Base-by-base conservation (phyloP, 2,329 filamentous ascomycete species). In the Fusarium annulatum region DNA sequence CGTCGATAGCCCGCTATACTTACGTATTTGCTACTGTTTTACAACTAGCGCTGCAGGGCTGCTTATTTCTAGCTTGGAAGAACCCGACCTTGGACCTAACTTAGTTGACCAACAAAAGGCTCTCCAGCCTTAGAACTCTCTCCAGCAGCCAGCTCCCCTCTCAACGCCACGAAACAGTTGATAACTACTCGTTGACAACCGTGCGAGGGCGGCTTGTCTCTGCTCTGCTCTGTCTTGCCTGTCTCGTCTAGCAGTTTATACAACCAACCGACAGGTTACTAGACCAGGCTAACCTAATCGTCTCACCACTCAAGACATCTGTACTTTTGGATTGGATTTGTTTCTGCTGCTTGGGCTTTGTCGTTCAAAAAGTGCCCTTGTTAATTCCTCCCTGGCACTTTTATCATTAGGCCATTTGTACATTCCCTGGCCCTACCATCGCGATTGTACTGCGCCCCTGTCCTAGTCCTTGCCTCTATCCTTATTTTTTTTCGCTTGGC, bases 131-230 rank as follows among this genome's bases (percentile, higher is more conserved):
- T 39, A 55, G 34, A 55, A 56, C 36, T 56, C 36, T n/a, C 21
- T 28, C n/a, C 66, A 61, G 36, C 38, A 36, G 73, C 49, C 63
- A 66, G 53, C 64, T 72, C 71, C 72, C 64, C 67, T 73, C 74
- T 77, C 72, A 69, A 77, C 77, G 77, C 76, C 74, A 78, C 75
- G 75, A 74, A 74, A 64, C 61, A 69, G 65, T 59, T 39, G 26
- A 59, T 45, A 34, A 34, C 21, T 51, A 46, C 34, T 56, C 34
- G 16, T 45, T 57, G 48, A 65, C 55, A 57, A 59, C 34, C 48
- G 33, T 59, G 43, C 59, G 48, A 57, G 33, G 39, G 46, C 55
- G 57, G 48, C 58, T 61, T 71, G 51, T 69, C 48, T 73, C 38
- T 63, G 65, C 33, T 48, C 15, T 33, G 33, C 33, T 33, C 33